These are phyloP conservation scores for Amesomyces nigricolor DNA, from an alignment of 2,329 filamentous ascomycete species.

Conservation along the genomic window DNA sequence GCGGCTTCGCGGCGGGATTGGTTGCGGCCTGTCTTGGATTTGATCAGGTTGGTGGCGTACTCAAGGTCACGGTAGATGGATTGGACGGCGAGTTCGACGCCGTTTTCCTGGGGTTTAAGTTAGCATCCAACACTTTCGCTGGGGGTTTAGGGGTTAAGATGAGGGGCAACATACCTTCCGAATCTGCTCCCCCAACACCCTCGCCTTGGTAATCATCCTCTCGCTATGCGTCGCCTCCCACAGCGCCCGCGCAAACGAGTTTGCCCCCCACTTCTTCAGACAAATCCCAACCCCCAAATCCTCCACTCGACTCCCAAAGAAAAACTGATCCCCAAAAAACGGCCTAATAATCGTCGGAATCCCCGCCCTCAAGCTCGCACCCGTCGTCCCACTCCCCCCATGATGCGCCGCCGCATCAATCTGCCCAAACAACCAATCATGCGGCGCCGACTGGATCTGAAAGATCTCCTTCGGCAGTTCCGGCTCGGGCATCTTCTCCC, in stretches of 20 bases:
- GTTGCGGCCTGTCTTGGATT: constrained; percentile 54
- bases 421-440: constrained; percentile 93
- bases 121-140: neutral
- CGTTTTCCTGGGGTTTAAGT: constrained; percentile 61
- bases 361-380: constrained; percentile 83
- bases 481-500: constrained; percentile 56
- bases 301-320: constrained; percentile 85
- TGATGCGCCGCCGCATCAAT: constrained; percentile 94
- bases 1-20: constrained; percentile 29
- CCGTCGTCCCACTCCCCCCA: constrained; percentile 90
- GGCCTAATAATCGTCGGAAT: constrained; percentile 92
- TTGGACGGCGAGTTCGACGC: constrained; percentile 85
- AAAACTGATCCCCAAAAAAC: constrained; percentile 97
- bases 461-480: constrained; percentile 73
- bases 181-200: constrained; percentile 77
- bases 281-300: constrained; percentile 89
- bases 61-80: constrained; percentile 92
- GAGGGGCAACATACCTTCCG: constrained; percentile 54
- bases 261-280: constrained; percentile 84
- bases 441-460: constrained; percentile 83
- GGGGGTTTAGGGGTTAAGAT: neutral
- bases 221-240: constrained; percentile 90
- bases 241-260: constrained; percentile 74
- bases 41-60: constrained; percentile 80
- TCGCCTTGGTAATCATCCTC: constrained; percentile 85